Evolutionary conservation across 2,329 filamentous ascomycete species (phyloP), one percentile per base, ranked within the genome.

Genomic region (Paecilomyces formosus): DNA sequence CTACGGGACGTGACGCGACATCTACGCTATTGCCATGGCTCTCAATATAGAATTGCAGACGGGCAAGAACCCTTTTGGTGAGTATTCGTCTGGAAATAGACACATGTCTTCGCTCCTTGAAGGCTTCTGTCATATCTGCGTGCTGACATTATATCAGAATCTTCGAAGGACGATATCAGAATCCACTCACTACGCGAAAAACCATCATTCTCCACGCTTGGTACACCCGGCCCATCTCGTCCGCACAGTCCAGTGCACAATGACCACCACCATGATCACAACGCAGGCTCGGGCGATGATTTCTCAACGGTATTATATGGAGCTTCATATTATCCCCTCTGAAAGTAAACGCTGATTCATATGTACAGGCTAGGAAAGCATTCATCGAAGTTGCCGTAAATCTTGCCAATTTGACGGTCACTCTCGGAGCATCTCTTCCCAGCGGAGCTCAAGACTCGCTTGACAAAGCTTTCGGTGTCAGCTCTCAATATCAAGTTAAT

Each of bases 401-500:
- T 9, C 39, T 45, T 45, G 39, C 39, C 39, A 45, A 45, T 12
- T 58, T 69, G 33, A 68, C 68, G 53, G 67, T 61, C 30, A 65
- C 64, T 1, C 45, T 69, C 8, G 62, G 62, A 8, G 67, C 66
- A 2, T 68, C 66, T 11, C 56, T 69, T 45, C 65, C 67, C 3
- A 66, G 66, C 57, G 63, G 62, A 57, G 65, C 67, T 28, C 35
- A 60, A 39, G 21, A 67, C 26, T 33, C 52, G 6, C 31, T 58
- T 18, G 22, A 55, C 9, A 22, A 55, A 18, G 52, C 52, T 13
- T 58, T 58, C 21, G 35, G 31, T 8, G 53, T 58, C 13, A 66
- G 60, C 12, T 57, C 60, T 45, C 30, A 63, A 24, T 39, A 65
- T 30, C 66, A 68, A 52, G 39, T 64, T 6, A 61, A 60, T 6